These are phyloP conservation scores for Citrullus colocynthis DNA, from an alignment of 306 rosid genomes.

Conservation along the genomic window DNA sequence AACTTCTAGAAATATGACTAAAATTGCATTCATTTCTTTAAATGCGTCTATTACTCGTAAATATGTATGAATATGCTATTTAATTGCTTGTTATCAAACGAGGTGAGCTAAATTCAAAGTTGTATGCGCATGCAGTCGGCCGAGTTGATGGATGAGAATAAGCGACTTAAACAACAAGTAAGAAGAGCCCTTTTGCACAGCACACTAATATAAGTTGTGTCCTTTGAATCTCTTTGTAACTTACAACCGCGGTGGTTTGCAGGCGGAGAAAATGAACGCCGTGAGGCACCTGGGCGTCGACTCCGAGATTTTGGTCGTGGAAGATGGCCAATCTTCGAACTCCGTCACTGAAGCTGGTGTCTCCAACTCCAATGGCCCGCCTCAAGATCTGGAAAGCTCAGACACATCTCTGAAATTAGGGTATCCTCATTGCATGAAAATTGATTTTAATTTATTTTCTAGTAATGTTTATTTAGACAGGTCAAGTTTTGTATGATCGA, in stretches of 20 bases:
- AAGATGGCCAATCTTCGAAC: constrained; percentile 89
- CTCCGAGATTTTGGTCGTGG: constrained; percentile 26
- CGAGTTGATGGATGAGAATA: constrained; percentile 61
- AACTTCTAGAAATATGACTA: neutral
- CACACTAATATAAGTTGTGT: neutral
- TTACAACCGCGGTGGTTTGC: constrained; percentile 16
- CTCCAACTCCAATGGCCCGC: constrained; percentile 45
- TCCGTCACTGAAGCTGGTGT: constrained; percentile 39
- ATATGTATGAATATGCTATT: neutral
- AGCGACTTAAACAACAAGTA: constrained; percentile 55
- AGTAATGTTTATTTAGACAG: neutral
- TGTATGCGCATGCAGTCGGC: constrained; percentile 34
- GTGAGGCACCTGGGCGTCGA: constrained; percentile 22
- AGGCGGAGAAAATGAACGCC: constrained; percentile 20
- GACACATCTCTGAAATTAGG: constrained; percentile 81
- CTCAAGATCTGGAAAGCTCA: constrained; percentile 63
- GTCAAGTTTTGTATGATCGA: neutral
- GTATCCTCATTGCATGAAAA: constrained; percentile 17
- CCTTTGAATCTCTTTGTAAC: neutral
- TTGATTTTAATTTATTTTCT: neutral
- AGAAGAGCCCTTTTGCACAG: neutral
- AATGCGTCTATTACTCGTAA: neutral
- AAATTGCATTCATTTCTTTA: neutral
- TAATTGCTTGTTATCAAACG: neutral
- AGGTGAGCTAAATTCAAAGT: neutral